A percentile compares a stretch with the other conserved stretches of the same genome.
phyloP scores from a whole-genome alignment of 495 filamentous ascomycete genomes.

The Diplogelasinospora grovesii region DNA sequence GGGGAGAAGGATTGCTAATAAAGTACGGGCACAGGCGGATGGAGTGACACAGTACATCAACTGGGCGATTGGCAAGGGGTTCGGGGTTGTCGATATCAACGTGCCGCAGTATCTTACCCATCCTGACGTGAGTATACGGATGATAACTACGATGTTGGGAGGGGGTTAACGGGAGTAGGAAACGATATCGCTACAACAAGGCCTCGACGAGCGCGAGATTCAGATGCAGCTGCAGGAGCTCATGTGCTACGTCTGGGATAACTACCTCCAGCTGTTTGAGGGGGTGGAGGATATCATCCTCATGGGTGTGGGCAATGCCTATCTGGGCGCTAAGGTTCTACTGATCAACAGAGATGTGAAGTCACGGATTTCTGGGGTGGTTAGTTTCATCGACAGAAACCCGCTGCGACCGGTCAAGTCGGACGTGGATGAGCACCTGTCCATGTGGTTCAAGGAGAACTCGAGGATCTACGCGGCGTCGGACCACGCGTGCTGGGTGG shows the following conservation, averaged over 20 bases:
- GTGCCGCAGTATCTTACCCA: constrained; percentile 66
- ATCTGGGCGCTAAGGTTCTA: constrained; percentile 61
- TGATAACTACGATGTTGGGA: too few species aligned
- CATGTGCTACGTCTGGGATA: constrained; percentile 89
- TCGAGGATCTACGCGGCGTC: constrained; percentile 66
- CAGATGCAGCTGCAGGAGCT: constrained; percentile 63
- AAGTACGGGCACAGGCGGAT: constrained; percentile 65
- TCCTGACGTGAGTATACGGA: constrained; percentile 46
- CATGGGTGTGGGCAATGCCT: constrained; percentile 75
- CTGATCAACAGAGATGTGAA: constrained; percentile 55
- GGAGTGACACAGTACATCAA: constrained; percentile 67
- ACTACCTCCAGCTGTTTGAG: constrained; percentile 81
- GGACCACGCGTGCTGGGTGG: constrained; percentile 65
- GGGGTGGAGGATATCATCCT: constrained; percentile 63
- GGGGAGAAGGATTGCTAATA: too few species aligned
- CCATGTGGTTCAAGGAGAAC: constrained; percentile 66
- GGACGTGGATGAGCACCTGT: constrained; percentile 55
- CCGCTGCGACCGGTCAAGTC: constrained; percentile 61
- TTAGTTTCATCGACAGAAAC: constrained; percentile 57
- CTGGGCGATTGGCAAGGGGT: constrained; percentile 68
- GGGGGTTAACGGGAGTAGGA: too few species aligned
- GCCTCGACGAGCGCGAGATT: constrained; percentile 26
- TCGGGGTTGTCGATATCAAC: constrained; percentile 83
- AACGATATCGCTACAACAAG: too few species aligned
- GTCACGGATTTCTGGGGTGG: constrained; percentile 38